These are phyloP conservation scores for Aspergillus heteromorphus DNA, from an alignment of 495 filamentous ascomycete genomes.

Conservation along the genomic window DNA sequence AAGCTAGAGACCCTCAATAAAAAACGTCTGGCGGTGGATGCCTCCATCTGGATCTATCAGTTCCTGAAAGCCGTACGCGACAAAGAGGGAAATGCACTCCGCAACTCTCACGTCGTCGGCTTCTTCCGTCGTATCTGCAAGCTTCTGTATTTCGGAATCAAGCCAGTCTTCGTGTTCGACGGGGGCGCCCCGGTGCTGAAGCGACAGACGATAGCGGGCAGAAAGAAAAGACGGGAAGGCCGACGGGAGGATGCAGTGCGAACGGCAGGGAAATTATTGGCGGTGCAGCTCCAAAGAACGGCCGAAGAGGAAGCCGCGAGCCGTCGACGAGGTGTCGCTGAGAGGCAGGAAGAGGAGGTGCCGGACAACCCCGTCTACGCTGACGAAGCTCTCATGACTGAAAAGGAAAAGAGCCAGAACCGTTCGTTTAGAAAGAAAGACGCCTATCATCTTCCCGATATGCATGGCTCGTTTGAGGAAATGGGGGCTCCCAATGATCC, in stretches of 20 bases:
- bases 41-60: slow-evolving; percentile 99
- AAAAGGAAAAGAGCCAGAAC: slow-evolving; percentile 64
- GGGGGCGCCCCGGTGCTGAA: slow-evolving; percentile 90
- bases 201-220: slow-evolving; percentile 75
- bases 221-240: slow-evolving; percentile 79
- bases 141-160: slow-evolving; percentile 91
- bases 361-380: slow-evolving; percentile 79
- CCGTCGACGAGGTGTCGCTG: slow-evolving; percentile 39
- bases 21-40: slow-evolving; percentile 93
- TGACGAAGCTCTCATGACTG: slow-evolving; percentile 78
- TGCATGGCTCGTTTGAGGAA: slow-evolving; percentile 65
- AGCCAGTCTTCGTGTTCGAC: slow-evolving; percentile 96
- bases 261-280: slow-evolving; percentile 85
- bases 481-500: slow-evolving; percentile 91
- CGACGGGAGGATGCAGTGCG: slow-evolving; percentile 85
- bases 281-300: slow-evolving; percentile 82
- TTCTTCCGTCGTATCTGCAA: slow-evolving; percentile 99
- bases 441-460: slow-evolving; percentile 85
- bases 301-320: slow-evolving; percentile 78
- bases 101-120: slow-evolving; percentile 90
- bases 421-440: slow-evolving; percentile 87
- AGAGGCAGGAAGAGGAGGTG: slow-evolving; percentile 59
- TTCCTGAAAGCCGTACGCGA: slow-evolving; percentile 98
- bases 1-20: slow-evolving; percentile 94
- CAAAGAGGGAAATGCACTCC: slow-evolving; percentile 94